Percentiles rank a stretch among this genome's conserved stretches.
Conservation (phyloP, 129 eudicot species). For the Silybum marianum region DNA sequence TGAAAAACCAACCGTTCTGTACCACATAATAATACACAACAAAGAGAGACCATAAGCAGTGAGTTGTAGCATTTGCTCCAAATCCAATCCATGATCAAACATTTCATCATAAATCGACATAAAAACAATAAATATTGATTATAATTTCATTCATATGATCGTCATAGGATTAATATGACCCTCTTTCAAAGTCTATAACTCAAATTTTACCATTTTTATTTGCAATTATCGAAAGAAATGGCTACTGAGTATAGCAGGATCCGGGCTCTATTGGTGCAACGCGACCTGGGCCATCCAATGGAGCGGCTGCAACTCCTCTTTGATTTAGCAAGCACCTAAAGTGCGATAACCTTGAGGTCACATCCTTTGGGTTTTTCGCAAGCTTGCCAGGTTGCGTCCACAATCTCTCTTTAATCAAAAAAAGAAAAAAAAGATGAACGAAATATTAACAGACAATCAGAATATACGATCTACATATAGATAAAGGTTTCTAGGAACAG, state of each 20-base stretch:
- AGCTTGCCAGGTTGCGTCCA: conserved; percentile 68
- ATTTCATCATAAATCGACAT: not conserved
- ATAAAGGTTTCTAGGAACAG: not conserved
- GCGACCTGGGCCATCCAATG: conserved; percentile 65
- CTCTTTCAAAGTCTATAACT: conserved; percentile 10
- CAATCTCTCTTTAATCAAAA: conserved; percentile 66
- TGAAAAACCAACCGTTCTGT: not conserved
- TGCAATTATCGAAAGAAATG: conserved; percentile 20
- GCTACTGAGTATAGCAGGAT: conserved; percentile 68
- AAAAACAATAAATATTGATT: not conserved
- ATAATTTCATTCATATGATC: conserved; percentile 1
- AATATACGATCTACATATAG: too few relatives aligned
- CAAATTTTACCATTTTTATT: conserved; percentile 8
- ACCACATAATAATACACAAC: not conserved
- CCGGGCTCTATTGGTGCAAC: conserved; percentile 72
- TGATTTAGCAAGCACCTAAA: conserved; percentile 87
- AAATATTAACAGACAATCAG: not conserved
- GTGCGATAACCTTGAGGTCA: conserved; percentile 53
- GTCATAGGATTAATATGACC: not conserved
- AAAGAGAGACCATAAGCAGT: not conserved
- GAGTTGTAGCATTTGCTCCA: not conserved
- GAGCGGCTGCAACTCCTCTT: conserved; percentile 97
- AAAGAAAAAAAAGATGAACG: not conserved
- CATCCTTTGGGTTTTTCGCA: conserved; percentile 63
- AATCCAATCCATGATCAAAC: not conserved